A percentile compares a stretch with the other conserved stretches of the same genome.
phyloP scores from a whole-genome alignment of 2,329 filamentous ascomycete genomes.

The Coleophoma cylindrospora region DNA sequence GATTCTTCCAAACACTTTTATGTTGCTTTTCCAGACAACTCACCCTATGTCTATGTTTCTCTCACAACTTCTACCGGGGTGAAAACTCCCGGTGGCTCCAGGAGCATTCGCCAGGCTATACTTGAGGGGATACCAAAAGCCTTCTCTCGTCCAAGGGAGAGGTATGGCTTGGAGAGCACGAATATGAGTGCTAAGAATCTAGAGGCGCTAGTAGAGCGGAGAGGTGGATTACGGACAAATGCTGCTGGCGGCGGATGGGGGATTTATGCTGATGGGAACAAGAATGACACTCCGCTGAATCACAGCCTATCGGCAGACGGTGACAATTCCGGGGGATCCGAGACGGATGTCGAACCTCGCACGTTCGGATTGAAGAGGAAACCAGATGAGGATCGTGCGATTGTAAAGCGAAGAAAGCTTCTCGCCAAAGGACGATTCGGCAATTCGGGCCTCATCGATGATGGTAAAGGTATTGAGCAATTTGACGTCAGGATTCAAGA shows the following conservation, averaged over 20 bases:
- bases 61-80: slow-evolving; percentile 45
- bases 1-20: slow-evolving; percentile 70
- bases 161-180: slow-evolving; percentile 65
- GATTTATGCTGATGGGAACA: slow-evolving; percentile 63
- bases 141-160: slow-evolving; percentile 66
- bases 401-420: slow-evolving; percentile 52
- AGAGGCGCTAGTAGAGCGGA: slow-evolving; percentile 60
- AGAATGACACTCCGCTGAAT: slow-evolving; percentile 43
- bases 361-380: slow-evolving; percentile 20
- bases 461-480: slow-evolving; percentile 57
- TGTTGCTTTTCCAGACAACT: slow-evolving; percentile 76
- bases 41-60: slow-evolving; percentile 68
- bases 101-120: slow-evolving; percentile 64
- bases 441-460: slow-evolving; percentile 45
- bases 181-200: slow-evolving; percentile 68
- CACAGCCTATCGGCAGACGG: slow-evolving; percentile 31
- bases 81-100: slow-evolving; percentile 44
- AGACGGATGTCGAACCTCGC: slow-evolving; percentile 3
- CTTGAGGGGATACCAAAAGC: slow-evolving; percentile 79
- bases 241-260: slow-evolving; percentile 74
- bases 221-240: slow-evolving; percentile 66
- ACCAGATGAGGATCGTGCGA: slow-evolving; percentile 25
- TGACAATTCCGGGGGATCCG: slow-evolving; percentile 17
- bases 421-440: slow-evolving; percentile 70
- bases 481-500: slow-evolving; percentile 57